Evolutionary conservation across 1,139 yeast species (phyloP).

Genomic region (Kurtzmaniella quercitrusa): DNA sequence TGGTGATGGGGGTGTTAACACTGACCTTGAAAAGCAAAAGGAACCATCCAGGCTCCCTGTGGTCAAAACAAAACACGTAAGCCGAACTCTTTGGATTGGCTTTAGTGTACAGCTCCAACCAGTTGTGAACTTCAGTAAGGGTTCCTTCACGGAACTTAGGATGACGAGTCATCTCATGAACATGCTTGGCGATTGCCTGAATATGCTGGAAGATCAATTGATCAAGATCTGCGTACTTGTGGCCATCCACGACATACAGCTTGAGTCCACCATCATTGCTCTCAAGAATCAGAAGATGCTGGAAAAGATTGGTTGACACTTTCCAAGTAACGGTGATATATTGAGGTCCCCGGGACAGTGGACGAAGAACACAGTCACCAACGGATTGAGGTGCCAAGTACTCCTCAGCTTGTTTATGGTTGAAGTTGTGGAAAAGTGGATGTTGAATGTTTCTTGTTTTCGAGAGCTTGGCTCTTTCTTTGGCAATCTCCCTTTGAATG

Average conservation of each 20-base stretch:
- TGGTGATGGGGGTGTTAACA: slow-evolving; percentile 65
- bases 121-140: slow-evolving; percentile 73
- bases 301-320: slow-evolving; percentile 85
- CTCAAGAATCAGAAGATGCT: slow-evolving; percentile 86
- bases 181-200: slow-evolving; percentile 78
- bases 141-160: slow-evolving; percentile 90
- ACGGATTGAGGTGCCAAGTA: slow-evolving; percentile 82
- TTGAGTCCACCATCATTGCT: slow-evolving; percentile 58
- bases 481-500: slow-evolving; percentile 51
- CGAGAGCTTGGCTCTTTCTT: slow-evolving; percentile 53
- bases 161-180: slow-evolving; percentile 78
- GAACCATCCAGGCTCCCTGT: slow-evolving; percentile 91
- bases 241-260: slow-evolving; percentile 64
- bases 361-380: slow-evolving; percentile 93
- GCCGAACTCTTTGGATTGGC: slow-evolving; percentile 91
- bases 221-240: slow-evolving; percentile 80
- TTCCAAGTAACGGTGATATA: slow-evolving; percentile 96
- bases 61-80: slow-evolving; percentile 88
- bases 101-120: slow-evolving; percentile 84
- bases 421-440: slow-evolving; percentile 83
- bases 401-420: slow-evolving; percentile 86
- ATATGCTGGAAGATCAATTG: slow-evolving; percentile 88
- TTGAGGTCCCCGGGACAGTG: slow-evolving; percentile 85
- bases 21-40: slow-evolving; percentile 77
- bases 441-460: slow-evolving; percentile 79